Percentiles rank a stretch among this genome's conserved stretches.
Conservation (phyloP, 2,329 filamentous ascomycete species). For the Cladosporium sp. region DNA sequence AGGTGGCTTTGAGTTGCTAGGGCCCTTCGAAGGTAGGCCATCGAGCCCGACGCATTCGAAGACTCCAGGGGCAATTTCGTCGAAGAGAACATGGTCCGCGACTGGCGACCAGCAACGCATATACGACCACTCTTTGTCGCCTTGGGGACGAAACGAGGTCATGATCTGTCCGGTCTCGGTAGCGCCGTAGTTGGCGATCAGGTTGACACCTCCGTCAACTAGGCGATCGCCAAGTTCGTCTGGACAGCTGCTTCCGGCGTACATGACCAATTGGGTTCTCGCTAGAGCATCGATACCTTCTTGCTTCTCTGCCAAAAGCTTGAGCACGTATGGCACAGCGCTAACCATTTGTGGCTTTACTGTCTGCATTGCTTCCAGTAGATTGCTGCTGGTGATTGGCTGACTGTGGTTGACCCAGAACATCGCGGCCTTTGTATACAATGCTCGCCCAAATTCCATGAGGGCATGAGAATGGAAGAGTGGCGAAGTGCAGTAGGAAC, state of each 20-base stretch:
- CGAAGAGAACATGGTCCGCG: constrained; percentile 25
- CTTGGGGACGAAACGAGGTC: constrained; percentile 50
- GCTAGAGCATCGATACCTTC: constrained; percentile 38
- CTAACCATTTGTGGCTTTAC: constrained; percentile 47
- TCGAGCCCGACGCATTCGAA: constrained; percentile 39
- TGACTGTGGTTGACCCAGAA: constrained; percentile 50
- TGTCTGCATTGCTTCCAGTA: constrained; percentile 24
- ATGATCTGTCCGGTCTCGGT: constrained; percentile 59
- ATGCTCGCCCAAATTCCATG: constrained; percentile 48
- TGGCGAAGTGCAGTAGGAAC: constrained; percentile 50
- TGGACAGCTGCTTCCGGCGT: constrained; percentile 29
- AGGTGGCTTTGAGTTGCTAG: constrained; percentile 35
- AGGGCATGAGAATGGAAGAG: constrained; percentile 57
- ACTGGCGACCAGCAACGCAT: constrained; percentile 34
- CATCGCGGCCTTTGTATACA: constrained; percentile 46
- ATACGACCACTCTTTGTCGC: constrained; percentile 57
- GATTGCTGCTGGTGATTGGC: constrained; percentile 44
- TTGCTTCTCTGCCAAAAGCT: constrained; percentile 54
- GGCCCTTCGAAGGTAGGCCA: constrained; percentile 30
- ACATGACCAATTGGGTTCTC: constrained; percentile 26
- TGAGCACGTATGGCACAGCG: constrained; percentile 57
- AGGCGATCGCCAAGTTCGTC: constrained; percentile 31
- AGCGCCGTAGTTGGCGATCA: constrained; percentile 34
- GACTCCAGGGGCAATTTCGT: constrained; percentile 33
- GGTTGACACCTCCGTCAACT: constrained; percentile 27